A percentile compares a stretch with the other conserved stretches of the same genome.
These are phyloP conservation scores for Ceratonia siliqua DNA, from an alignment of 306 rosid species.

Conservation along the genomic window DNA sequence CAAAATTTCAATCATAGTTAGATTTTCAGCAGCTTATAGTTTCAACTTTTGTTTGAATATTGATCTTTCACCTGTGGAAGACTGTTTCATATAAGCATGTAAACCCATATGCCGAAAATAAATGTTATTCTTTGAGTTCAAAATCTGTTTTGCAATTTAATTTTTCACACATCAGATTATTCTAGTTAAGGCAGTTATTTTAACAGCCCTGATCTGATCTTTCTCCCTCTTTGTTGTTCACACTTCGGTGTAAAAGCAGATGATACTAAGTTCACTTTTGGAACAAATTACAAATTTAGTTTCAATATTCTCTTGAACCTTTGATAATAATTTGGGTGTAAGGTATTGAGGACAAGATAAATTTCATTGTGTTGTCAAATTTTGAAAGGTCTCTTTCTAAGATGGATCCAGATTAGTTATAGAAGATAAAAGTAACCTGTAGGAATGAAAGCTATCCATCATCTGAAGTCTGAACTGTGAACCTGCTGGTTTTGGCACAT, in stretches of 20 bases:
- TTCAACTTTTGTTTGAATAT: not conserved
- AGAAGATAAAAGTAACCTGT: not conserved
- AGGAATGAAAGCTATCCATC: not conserved
- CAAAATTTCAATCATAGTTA: not conserved
- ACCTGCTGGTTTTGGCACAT: not conserved
- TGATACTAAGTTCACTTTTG: too few relatives aligned
- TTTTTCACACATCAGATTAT: not conserved
- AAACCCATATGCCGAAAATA: not conserved
- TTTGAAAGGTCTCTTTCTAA: not conserved
- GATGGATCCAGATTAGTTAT: not conserved
- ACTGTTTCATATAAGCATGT: constrained; percentile 6
- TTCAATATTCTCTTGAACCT: too few relatives aligned
- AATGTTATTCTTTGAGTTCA: not conserved
- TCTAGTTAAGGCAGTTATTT: not conserved
- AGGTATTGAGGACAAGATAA: not conserved
- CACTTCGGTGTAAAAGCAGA: too few relatives aligned
- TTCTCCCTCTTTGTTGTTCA: not conserved
- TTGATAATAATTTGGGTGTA: too few relatives aligned
- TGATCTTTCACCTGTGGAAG: constrained; percentile 6
- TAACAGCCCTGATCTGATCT: not conserved
- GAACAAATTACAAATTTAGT: not conserved
- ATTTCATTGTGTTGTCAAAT: not conserved
- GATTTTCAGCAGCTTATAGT: not conserved
- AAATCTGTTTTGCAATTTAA: not conserved
- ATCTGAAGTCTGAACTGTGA: not conserved